phyloP scores from a whole-genome alignment of 2,329 filamentous ascomycete species.

The Calonectria montana region DNA sequence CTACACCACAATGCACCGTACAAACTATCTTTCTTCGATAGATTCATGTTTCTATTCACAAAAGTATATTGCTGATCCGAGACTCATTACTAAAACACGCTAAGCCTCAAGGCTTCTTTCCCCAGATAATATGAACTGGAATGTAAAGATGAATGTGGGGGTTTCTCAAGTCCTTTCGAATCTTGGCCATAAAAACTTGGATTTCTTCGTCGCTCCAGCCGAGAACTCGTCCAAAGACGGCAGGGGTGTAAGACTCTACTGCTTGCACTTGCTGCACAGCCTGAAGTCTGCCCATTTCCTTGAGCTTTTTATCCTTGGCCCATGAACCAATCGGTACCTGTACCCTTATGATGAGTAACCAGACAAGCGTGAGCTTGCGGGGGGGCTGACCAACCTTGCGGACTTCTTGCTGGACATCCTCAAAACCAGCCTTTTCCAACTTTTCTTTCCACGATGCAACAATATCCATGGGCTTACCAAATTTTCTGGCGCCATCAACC shows the following conservation, averaged over 20 bases:
- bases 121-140: slow-evolving; percentile 34
- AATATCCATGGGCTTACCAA: slow-evolving; percentile 13
- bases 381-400: not conserved
- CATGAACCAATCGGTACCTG: slow-evolving; percentile 27
- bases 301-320: slow-evolving; percentile 25
- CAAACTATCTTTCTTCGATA: no score
- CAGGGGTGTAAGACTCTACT: slow-evolving; percentile 30
- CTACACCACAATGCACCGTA: no score
- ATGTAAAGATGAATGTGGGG: slow-evolving; percentile 34
- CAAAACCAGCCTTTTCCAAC: slow-evolving; percentile 9
- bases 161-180: slow-evolving; percentile 32
- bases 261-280: slow-evolving; percentile 32
- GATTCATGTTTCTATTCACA: no score
- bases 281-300: slow-evolving; percentile 32
- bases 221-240: slow-evolving; percentile 29
- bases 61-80: no score
- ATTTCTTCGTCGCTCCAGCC: slow-evolving; percentile 34
- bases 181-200: slow-evolving; percentile 34
- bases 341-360: not conserved
- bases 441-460: not conserved
- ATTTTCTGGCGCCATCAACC: not conserved
- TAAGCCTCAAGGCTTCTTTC: slow-evolving; percentile 13
- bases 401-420: slow-evolving; percentile 12
- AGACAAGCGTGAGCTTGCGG: not conserved
- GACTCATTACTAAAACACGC: no score